Evolutionary conservation across 495 filamentous ascomycete genomes (phyloP), one percentile per base, ranked within the genome.

Genomic region (Apiosordaria backusii): DNA sequence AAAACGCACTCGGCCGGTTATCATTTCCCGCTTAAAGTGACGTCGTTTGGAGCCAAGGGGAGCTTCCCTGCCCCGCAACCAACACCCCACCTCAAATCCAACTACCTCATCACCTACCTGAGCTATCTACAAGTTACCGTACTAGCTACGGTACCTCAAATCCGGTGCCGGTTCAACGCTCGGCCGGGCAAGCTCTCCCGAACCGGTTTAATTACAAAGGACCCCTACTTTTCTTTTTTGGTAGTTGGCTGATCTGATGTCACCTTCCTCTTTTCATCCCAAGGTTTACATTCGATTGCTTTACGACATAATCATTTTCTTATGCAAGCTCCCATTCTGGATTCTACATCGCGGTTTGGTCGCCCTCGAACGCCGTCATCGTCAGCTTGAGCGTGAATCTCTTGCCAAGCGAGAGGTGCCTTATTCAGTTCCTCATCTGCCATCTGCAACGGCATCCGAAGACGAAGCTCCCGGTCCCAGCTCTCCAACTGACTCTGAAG

Each of bases 141-240:
- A 13, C 35, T 15, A 45, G 35, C 35, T 45, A 6, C 16, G 35
- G 35, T 45, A 3, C 35, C 10, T 45, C 35, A 3, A 15, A 13
- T 45, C 35, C 35, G 10, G 10, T 29, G 27, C 27, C 27, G 27
- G 3, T 29, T 7, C 27, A 29, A 29, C 27, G 27, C 7, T 29
- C 35, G 35, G 35, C 35, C 65, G 65, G 65, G 60, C 65, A 58
- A 67, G 53, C 22, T 62, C 65, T 67, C 52, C 65, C 65, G 65
- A 63, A 25, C 21, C 23, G 23, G 23, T 26, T 59, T 23, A 19
- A 60, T 19, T n/a, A 24, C 18, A 29, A 35, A n/a, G 58, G 23
- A 26, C 35, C 18, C 26, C 25, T n/a, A 21, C 58, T 59, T 25
- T 26, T 16, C 24, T 6, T 35, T n/a, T 29, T 27, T 35, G 29